These are phyloP conservation scores for Tricholomella constricta DNA, from an alignment of 768 basidiomycete genomes.

Conservation along the genomic window DNA sequence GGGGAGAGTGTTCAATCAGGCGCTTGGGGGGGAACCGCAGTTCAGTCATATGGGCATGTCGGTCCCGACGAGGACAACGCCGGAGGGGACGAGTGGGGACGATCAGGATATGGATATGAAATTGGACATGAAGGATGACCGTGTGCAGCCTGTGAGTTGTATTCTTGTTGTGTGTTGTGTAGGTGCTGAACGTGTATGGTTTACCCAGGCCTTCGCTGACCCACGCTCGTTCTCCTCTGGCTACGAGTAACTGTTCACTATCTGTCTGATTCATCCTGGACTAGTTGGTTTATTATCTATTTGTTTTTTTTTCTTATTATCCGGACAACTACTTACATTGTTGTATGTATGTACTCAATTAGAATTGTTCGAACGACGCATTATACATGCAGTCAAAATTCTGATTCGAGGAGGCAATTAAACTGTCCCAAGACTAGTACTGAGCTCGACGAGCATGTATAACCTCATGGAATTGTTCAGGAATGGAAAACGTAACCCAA, in stretches of 20 bases:
- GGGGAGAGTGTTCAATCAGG: constrained; percentile 49
- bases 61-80: constrained; percentile 33
- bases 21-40: constrained; percentile 43
- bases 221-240: background rate
- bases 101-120: constrained; percentile 8
- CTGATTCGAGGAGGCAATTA: no score
- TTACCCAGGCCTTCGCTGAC: background rate
- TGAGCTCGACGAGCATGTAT: no score
- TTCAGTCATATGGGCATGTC: constrained; percentile 50
- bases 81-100: constrained; percentile 23
- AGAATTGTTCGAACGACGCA: background rate
- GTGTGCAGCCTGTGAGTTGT: constrained; percentile 12
- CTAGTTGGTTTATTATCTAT: background rate
- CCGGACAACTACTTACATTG: background rate
- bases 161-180: background rate
- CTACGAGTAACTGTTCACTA: background rate
- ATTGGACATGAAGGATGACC: constrained; percentile 8
- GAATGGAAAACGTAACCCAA: no score
- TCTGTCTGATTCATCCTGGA: background rate
- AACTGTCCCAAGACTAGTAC: background rate
- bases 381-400: no score
- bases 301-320: background rate
- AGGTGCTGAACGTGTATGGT: background rate
- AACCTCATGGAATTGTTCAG: no score
- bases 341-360: constrained; percentile 10